Evolutionary conservation across 1,284 basidiomycete genomes (phyloP).

Genomic region (Microbotryum scabiosae): DNA sequence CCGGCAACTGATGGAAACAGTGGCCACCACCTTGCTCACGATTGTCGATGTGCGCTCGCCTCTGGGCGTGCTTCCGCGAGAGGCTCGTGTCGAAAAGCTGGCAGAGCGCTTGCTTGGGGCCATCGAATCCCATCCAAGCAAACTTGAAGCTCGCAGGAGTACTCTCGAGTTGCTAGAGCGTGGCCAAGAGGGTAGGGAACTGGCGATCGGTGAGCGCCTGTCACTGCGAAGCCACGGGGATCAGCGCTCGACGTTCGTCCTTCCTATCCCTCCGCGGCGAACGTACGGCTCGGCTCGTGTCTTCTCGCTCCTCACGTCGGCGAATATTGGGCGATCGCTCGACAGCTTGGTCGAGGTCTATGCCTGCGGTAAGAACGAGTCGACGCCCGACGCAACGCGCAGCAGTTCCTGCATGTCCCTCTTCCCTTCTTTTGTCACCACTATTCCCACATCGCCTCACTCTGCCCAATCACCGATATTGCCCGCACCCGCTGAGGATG

Average conservation of each 20-base stretch:
- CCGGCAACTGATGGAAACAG: conserved; percentile 83
- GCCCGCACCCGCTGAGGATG: conserved; percentile 12
- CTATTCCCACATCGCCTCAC: conserved; percentile 15
- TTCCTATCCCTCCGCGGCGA: conserved; percentile 12
- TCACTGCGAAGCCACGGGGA: background rate
- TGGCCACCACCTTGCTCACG: conserved; percentile 70
- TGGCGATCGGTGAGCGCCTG: conserved; percentile 15
- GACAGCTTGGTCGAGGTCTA: conserved; percentile 13
- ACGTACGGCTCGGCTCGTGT: conserved; percentile 6
- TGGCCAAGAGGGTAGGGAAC: background rate
- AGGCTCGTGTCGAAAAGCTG: conserved; percentile 10
- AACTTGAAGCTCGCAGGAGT: background rate
- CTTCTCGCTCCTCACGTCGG: conserved; percentile 22
- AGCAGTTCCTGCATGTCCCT: conserved; percentile 9
- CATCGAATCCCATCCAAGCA: background rate
- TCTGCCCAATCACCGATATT: conserved; percentile 15
- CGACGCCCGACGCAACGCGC: background rate
- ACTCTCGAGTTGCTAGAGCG: conserved; percentile 6
- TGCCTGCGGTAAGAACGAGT: conserved; percentile 1
- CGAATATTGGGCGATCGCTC: conserved; percentile 7
- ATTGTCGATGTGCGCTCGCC: conserved; percentile 44
- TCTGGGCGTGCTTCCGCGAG: conserved; percentile 5
- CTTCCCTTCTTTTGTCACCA: conserved; percentile 7
- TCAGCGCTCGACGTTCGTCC: background rate
- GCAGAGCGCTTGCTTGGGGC: conserved; percentile 11